Evolutionary conservation across 305 asterid species (phyloP).

Genomic region (Solanum hybrid): DNA sequence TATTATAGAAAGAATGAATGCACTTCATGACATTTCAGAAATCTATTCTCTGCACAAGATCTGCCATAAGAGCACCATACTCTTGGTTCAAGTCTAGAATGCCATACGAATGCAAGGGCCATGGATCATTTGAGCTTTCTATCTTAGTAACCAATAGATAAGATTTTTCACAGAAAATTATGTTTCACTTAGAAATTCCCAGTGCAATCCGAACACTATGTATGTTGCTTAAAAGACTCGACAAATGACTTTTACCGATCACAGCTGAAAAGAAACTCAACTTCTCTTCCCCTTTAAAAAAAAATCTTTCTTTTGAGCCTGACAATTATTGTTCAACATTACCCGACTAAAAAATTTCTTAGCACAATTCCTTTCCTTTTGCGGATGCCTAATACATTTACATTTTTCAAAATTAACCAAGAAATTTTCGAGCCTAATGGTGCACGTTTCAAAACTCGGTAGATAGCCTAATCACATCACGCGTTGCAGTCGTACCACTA

Average conservation of each 20-base stretch:
- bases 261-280: neutral
- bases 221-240: neutral
- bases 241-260: neutral
- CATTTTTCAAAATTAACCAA: neutral
- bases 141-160: neutral
- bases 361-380: neutral
- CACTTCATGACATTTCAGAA: neutral
- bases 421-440: neutral
- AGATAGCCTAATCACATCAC: neutral
- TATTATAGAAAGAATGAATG: neutral
- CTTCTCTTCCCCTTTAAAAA: neutral
- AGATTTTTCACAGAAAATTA: neutral
- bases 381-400: neutral
- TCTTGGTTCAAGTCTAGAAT: neutral
- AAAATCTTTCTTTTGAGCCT: neutral
- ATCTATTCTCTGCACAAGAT: neutral
- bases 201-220: neutral
- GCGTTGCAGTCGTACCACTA: neutral
- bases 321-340: neutral
- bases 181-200: neutral
- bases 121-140: neutral
- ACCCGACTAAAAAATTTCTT: neutral
- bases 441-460: neutral
- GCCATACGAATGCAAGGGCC: neutral
- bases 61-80: neutral